Evolutionary conservation across 1,284 basidiomycete species (phyloP).

Genomic region (Calocybe gambosa): DNA sequence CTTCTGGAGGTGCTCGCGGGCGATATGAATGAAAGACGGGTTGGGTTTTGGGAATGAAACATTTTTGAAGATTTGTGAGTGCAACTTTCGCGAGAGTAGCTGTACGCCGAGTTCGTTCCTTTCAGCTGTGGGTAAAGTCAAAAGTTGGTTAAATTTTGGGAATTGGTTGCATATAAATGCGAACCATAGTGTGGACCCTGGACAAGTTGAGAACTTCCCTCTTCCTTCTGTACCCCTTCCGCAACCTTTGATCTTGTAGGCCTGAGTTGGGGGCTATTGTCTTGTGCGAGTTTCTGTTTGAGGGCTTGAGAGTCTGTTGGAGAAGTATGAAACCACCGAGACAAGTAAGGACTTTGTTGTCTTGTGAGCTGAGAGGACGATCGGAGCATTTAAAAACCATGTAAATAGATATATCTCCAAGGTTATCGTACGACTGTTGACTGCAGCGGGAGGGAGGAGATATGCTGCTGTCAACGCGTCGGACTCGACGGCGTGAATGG

Average conservation of each 20-base stretch:
- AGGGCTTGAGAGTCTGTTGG: constrained; percentile 15
- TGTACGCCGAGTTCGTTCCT: constrained; percentile 92
- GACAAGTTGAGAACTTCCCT: background rate
- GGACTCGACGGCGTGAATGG: background rate
- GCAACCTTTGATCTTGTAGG: constrained; percentile 1
- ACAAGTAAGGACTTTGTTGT: constrained; percentile 19
- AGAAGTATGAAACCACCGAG: constrained; percentile 29
- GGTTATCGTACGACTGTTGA: too few relatives aligned
- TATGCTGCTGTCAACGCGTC: too few relatives aligned
- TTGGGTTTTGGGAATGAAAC: constrained; percentile 60
- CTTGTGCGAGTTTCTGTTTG: constrained; percentile 15
- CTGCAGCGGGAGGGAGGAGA: too few relatives aligned
- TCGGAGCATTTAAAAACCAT: constrained; percentile 20
- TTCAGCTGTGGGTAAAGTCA: constrained; percentile 36
- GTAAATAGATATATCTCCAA: background rate
- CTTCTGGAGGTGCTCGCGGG: constrained; percentile 70
- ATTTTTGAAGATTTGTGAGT: constrained; percentile 81
- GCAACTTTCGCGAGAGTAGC: constrained; percentile 76
- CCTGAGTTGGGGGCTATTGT: constrained; percentile 3
- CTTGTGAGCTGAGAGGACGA: constrained; percentile 16
- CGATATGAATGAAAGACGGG: constrained; percentile 62
- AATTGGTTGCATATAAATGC: constrained; percentile 3
- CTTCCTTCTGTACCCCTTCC: constrained; percentile 7
- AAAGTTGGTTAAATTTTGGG: background rate
- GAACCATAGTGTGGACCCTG: constrained; percentile 10